Percentiles rank a stretch among this genome's conserved stretches.
phyloP scores from a whole-genome alignment of 2,329 filamentous ascomycete species.

The Aureobasidium sp. region DNA sequence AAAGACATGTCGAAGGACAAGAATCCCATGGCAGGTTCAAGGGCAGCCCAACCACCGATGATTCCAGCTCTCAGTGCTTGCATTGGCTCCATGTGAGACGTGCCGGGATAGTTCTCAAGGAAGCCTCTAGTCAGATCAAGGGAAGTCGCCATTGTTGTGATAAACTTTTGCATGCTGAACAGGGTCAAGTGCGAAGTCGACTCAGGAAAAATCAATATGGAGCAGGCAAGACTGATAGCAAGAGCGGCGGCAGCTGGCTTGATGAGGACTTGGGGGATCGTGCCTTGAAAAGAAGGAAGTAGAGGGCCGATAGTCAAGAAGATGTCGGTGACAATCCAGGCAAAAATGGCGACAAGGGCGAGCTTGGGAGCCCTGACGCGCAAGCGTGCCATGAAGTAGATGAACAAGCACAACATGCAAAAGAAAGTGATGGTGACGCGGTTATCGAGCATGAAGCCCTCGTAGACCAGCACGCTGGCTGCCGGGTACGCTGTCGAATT shows the following conservation, averaged over 20 bases:
- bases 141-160: not conserved
- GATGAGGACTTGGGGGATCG: slow-evolving; percentile 14
- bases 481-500: not conserved
- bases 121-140: slow-evolving; percentile 3
- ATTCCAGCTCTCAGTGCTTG: slow-evolving; percentile 10
- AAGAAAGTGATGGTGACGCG: slow-evolving; percentile 17
- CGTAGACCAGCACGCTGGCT: slow-evolving; percentile 6
- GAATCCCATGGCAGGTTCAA: slow-evolving; percentile 28
- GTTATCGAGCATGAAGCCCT: slow-evolving; percentile 16
- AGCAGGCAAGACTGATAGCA: slow-evolving; percentile 14
- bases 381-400: slow-evolving; percentile 18
- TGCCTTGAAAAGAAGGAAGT: slow-evolving; percentile 12
- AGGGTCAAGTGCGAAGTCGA: slow-evolving; percentile 16
- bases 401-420: slow-evolving; percentile 18
- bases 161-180: slow-evolving; percentile 9
- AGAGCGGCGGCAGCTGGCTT: slow-evolving; percentile 15
- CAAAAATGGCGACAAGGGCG: slow-evolving; percentile 13
- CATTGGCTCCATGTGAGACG: slow-evolving; percentile 4
- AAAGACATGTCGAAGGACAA: slow-evolving; percentile 43
- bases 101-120: not conserved
- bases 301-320: slow-evolving; percentile 15
- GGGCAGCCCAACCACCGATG: slow-evolving; percentile 12
- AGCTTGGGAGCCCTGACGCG: slow-evolving; percentile 15
- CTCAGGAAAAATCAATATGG: slow-evolving; percentile 16
- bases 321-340: slow-evolving; percentile 15